Percentiles rank a stretch among this genome's conserved stretches.
Conservation (phyloP, 371 early-diverging fungal species). For the Syncephalastrum sp. region DNA sequence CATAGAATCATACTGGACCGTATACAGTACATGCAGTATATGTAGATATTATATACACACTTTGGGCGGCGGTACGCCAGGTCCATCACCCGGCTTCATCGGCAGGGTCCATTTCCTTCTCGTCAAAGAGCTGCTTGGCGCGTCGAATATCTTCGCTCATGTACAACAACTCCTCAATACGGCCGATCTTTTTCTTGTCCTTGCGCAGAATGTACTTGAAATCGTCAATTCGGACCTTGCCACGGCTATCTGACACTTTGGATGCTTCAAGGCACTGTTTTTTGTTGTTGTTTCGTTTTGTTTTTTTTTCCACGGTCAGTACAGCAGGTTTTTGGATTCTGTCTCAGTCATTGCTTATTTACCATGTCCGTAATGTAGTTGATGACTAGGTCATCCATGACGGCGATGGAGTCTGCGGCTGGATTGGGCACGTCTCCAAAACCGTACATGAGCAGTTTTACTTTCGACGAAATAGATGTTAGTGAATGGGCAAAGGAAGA, state of each 20-base stretch:
- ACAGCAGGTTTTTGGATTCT: conserved; percentile 14
- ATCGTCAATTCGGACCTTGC: conserved; percentile 91
- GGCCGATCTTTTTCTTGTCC: conserved; percentile 94
- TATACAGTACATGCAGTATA: no score
- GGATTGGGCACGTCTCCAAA: conserved; percentile 96
- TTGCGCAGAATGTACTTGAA: conserved; percentile 90
- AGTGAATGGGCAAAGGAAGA: no score
- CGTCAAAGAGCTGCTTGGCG: conserved; percentile 76
- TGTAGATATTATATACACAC: no score
- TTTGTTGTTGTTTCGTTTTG: no score
- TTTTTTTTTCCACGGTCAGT: conserved; percentile 58
- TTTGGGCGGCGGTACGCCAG: no score
- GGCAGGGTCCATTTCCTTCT: conserved; percentile 52
- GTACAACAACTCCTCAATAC: conserved; percentile 94
- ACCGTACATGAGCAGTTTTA: conserved; percentile 93
- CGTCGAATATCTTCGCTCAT: conserved; percentile 93
- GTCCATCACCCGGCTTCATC: conserved; percentile 9
- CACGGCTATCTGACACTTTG: conserved; percentile 57
- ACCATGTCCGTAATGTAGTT: conserved; percentile 91
- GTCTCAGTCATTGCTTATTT: conserved; percentile 20
- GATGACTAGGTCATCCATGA: conserved; percentile 92
- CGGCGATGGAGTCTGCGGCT: conserved; percentile 87
- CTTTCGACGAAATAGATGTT: conserved; percentile 21
- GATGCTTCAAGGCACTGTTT: conserved; percentile 49
- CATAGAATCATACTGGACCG: no score